Conservation (phyloP, 2,329 filamentous ascomycete genomes). For the Paraphoma sp. region DNA sequence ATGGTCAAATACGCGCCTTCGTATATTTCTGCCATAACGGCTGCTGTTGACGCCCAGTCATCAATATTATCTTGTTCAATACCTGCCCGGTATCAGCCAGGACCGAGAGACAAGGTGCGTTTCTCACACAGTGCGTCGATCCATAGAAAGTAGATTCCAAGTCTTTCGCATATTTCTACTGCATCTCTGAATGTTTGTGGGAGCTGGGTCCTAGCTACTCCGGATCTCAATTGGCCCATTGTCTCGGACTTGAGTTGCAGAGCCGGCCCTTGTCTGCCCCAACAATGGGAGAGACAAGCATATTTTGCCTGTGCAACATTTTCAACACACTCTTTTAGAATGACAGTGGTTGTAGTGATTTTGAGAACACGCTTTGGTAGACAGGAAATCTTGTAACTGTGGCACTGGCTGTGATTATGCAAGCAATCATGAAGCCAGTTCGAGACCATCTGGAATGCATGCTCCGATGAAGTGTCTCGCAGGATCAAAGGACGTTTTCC, state of each 20-base stretch:
- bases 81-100: neutral
- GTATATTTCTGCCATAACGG: slow-evolving; percentile 13
- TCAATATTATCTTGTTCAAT: slow-evolving; percentile 7
- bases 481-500: neutral
- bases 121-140: neutral
- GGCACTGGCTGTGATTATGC: neutral
- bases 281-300: slow-evolving; percentile 11
- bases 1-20: slow-evolving; percentile 7
- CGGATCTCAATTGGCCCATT: neutral
- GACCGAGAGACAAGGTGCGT: neutral
- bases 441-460: neutral
- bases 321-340: neutral
- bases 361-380: neutral
- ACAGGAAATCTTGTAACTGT: neutral
- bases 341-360: neutral
- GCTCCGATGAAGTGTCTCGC: neutral
- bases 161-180: neutral
- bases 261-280: neutral
- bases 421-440: neutral
- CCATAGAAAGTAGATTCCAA: neutral
- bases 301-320: neutral
- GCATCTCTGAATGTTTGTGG: slow-evolving; percentile 1
- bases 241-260: neutral
- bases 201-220: neutral
- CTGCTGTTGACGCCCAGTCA: slow-evolving; percentile 7